Evolutionary conservation across 202 grass and related monocot species (phyloP).

Genomic region (Sporobolus alterniflorus): DNA sequence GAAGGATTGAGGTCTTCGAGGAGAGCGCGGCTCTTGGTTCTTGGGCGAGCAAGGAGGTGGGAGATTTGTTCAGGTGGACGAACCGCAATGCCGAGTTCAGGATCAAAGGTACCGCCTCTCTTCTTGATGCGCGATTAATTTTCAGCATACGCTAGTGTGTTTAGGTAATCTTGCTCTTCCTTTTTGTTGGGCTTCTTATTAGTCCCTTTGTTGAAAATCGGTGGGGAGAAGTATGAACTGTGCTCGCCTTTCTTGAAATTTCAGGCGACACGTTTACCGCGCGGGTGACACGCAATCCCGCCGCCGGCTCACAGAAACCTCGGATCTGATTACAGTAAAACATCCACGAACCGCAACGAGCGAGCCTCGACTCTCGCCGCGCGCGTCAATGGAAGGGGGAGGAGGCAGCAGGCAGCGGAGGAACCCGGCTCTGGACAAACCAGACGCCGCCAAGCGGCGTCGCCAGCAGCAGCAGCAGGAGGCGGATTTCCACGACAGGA

Average conservation of each 20-base stretch:
- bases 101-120: slow-evolving; percentile 28
- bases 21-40: background rate
- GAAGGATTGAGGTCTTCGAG: background rate
- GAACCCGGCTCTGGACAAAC: background rate
- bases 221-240: no score
- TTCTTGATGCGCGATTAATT: background rate
- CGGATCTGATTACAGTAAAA: slow-evolving; percentile 31
- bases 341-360: background rate
- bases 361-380: background rate
- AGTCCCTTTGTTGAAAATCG: no score
- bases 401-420: slow-evolving; percentile 13
- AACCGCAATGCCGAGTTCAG: slow-evolving; percentile 35
- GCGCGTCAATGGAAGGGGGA: slow-evolving; percentile 17
- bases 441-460: background rate
- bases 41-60: background rate
- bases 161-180: background rate
- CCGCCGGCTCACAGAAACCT: background rate
- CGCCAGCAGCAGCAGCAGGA: slow-evolving; percentile 20
- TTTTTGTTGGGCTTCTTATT: no score
- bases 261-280: no score
- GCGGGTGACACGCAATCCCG: no score
- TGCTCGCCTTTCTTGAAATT: no score
- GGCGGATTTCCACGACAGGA: slow-evolving; percentile 31
- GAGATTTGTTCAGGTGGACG: background rate
- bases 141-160: background rate